Evolutionary conservation across 106 monocot species (phyloP).

Genomic region (Narthecium ossifragum): DNA sequence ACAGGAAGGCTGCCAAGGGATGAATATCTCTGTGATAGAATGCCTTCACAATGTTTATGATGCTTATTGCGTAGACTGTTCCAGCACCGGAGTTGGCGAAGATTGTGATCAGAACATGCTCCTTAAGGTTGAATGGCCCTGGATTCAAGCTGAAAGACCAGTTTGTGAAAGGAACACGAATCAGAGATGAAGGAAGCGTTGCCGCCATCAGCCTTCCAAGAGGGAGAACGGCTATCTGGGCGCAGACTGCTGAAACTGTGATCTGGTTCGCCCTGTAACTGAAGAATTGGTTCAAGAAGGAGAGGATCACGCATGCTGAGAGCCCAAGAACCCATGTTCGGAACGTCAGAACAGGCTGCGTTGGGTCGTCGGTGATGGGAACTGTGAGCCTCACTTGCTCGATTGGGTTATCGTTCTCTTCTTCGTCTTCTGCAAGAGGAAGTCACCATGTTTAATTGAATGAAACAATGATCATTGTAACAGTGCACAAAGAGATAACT

Average conservation of each 20-base stretch:
- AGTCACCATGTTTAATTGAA: no score
- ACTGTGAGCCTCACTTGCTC: slow-evolving; percentile 23
- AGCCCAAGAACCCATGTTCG: slow-evolving; percentile 20
- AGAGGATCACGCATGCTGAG: slow-evolving; percentile 4
- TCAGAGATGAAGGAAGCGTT: neutral
- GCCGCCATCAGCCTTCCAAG: slow-evolving; percentile 9
- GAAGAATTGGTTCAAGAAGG: slow-evolving; percentile 19
- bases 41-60: slow-evolving; percentile 17
- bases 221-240: slow-evolving; percentile 2
- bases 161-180: neutral
- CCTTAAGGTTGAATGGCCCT: slow-evolving; percentile 17
- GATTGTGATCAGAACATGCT: slow-evolving; percentile 22
- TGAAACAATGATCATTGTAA: no score
- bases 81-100: slow-evolving; percentile 15
- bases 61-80: slow-evolving; percentile 3
- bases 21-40: slow-evolving; percentile 13
- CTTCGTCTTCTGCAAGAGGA: no score
- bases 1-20: slow-evolving; percentile 1
- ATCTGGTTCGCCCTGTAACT: slow-evolving; percentile 5
- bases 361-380: slow-evolving; percentile 2
- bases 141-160: slow-evolving; percentile 12
- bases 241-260: neutral
- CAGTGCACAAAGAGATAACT: no score
- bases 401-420: slow-evolving; percentile 11
- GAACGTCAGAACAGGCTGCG: slow-evolving; percentile 7